Base-by-base conservation (phyloP, 1,139 yeast genomes). In the Yamadazyma spencermartinsiae region DNA sequence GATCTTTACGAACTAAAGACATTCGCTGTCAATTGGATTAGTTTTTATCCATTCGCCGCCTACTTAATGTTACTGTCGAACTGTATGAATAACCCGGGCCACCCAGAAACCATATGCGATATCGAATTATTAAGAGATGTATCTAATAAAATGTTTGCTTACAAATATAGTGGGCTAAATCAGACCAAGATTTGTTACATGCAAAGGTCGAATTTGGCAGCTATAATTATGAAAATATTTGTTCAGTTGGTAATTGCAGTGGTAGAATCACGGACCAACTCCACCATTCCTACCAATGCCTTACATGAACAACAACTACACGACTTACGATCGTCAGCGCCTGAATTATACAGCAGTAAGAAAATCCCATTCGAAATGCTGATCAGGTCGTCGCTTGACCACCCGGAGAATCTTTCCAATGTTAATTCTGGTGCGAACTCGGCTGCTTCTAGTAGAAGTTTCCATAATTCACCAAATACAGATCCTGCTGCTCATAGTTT, bases 21-120 rank as follows among this genome's bases (percentile, higher is more conserved):
- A n/a, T 51, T 66, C 2, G 54, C 54, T 26, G 46, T 53, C 36
- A 61, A 61, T 35, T 66, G 72, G 70, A 41, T 63, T 10, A 35
- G 58, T 21, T 61, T 60, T 38, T 68, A 54, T 40, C 69, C 72
- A 0, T 55, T 66, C 32, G 54, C 65, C 14, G 75, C 74, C 2
- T 67, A 60, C 39, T 52, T 69, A 33, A 58, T 56, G 39, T 41
- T 71, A 2, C 41, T 60, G 13, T 63, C 68, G 0, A 56, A 64
- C 10, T 56, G 67, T 26, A 49, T 69, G 39, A 65, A 63, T 43
- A 58, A 61, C 34, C 68, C 72, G 0, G 48, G 47, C 5, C 48
- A 52, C 9, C 54, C 57, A 1, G 73, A 63, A n/a, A 47, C 60
- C 0, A 41, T 43, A 16, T 46, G 46, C 9, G 75, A 71, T 50